These are phyloP conservation scores for Penicillium frequentans DNA, from an alignment of 2,329 filamentous ascomycete species.

Conservation along the genomic window DNA sequence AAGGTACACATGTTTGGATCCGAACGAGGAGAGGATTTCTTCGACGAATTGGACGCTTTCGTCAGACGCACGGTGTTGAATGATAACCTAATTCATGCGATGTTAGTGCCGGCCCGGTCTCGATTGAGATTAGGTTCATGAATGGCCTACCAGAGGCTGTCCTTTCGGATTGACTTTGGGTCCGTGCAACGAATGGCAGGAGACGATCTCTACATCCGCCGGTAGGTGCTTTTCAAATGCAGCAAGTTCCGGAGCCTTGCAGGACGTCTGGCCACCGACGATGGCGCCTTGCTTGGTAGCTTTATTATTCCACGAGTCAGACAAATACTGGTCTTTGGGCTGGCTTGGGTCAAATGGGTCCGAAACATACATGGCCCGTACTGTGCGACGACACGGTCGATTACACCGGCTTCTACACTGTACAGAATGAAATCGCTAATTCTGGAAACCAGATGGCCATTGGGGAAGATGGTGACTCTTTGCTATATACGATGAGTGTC, in stretches of 20 bases:
- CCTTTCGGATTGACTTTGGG: conserved; percentile 84
- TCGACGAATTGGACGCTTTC: conserved; percentile 76
- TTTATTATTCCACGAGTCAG: conserved; percentile 43
- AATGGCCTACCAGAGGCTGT: conserved; percentile 72
- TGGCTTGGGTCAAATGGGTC: conserved; percentile 8
- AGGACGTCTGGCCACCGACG: conserved; percentile 95
- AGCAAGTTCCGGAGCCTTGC: conserved; percentile 93
- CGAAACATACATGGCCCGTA: conserved; percentile 83
- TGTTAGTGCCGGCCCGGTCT: conserved; percentile 13
- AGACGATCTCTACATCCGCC: conserved; percentile 85
- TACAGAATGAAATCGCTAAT: conserved; percentile 99
- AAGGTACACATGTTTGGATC: conserved; percentile 83
- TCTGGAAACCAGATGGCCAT: conserved; percentile 94
- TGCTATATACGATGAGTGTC: conserved; percentile 60
- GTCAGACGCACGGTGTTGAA: conserved; percentile 85
- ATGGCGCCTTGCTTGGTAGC: conserved; percentile 94
- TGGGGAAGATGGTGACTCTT: conserved; percentile 82
- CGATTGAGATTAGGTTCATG: conserved; percentile 10
- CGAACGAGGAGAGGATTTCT: conserved; percentile 75
- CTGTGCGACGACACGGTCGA: conserved; percentile 80
- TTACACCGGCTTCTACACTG: conserved; percentile 91
- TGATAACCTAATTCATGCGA: conserved; percentile 60
- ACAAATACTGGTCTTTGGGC: conserved; percentile 9
- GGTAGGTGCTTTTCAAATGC: conserved; percentile 91
- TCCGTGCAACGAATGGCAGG: conserved; percentile 94